phyloP scores from a whole-genome alignment of 352 stramenopile species.

The Phytophthora cryptogea region DNA sequence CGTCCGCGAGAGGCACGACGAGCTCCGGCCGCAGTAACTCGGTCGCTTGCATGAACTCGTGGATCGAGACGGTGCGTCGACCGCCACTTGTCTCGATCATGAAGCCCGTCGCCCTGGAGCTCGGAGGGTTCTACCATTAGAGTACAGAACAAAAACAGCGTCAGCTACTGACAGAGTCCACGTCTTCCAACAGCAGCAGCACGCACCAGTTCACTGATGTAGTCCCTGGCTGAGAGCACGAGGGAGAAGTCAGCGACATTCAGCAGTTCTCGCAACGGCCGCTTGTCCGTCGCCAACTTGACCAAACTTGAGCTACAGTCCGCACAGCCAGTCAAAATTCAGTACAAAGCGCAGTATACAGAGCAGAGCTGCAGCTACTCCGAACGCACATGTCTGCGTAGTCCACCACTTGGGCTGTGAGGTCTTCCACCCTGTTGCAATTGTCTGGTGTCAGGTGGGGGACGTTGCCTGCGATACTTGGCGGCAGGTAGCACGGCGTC shows the following conservation, averaged over 20 bases:
- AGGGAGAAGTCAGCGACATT: conserved; percentile 49
- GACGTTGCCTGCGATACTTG: conserved; percentile 67
- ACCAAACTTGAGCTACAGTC: conserved; percentile 22
- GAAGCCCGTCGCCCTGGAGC: conserved; percentile 52
- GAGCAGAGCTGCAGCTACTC: background rate
- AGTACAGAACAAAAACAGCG: no score
- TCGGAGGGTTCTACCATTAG: conserved; percentile 48
- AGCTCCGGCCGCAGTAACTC: conserved; percentile 55
- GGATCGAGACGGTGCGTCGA: conserved; percentile 44
- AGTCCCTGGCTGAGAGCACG: conserved; percentile 75
- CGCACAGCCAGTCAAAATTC: background rate
- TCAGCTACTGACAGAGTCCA: no score
- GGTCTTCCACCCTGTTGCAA: conserved; percentile 53
- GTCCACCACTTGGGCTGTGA: conserved; percentile 69
- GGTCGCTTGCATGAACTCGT: conserved; percentile 68
- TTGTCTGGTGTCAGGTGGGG: conserved; percentile 83
- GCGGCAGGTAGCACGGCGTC: conserved; percentile 78
- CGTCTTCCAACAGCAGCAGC: background rate
- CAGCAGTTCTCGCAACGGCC: conserved; percentile 55
- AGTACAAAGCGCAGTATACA: background rate
- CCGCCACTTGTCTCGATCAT: conserved; percentile 63
- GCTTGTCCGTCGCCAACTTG: conserved; percentile 41
- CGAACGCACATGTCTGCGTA: conserved; percentile 74
- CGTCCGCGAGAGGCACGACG: conserved; percentile 70
- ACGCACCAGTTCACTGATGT: conserved; percentile 55